Evolutionary conservation across 306 rosid species (phyloP), one percentile per base, ranked within the genome.

Genomic region (Cicer judaicum): DNA sequence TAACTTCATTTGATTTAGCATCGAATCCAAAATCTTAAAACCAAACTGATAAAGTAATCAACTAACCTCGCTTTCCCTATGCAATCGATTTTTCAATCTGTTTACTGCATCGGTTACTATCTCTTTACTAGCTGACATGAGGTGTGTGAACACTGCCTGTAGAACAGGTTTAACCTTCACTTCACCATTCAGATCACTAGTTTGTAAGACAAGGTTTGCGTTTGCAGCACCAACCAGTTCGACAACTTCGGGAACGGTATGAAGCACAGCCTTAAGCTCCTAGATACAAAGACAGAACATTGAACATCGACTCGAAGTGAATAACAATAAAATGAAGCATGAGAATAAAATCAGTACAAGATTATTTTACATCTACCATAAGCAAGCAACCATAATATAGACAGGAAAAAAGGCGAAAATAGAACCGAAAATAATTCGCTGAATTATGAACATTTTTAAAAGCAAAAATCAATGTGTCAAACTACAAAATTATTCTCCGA

Each of bases 181-280:
- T 77, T 90, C 88, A 55, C 19, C 90, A 66, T 85, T 89, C 71
- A 72, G 79, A 65, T 85, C 87, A 68, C 77, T 79, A 61, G 80
- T 68, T 24, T 76, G 54, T 54, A 85, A 81, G 39, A 92, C 77
- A 78, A 76, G 82, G 82, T 80, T 74, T 57, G 89, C 81, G 75
- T 86, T 85, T 83, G 68, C 83, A 76, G 78, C 70, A 46, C 96
- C 96, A 72, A 94, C 81, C 71, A 94, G 79, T 73, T 86, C 88
- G 6, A 69, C 86, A 78, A 88, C 82, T 88, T 94, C 99, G 46
- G 99, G 97, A 82, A 88, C 88, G 49, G 80, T 46, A 69, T 16
- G 85, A 86, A 94, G 84, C 71, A 92, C 93, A 59, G 70, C 81
- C 81, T 88, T 91, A 13, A 94, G 91, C 85, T 94, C 99, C 99